Evolutionary conservation across 176 grass and related monocot genomes (phyloP).

Genomic region (Musa acuminata): DNA sequence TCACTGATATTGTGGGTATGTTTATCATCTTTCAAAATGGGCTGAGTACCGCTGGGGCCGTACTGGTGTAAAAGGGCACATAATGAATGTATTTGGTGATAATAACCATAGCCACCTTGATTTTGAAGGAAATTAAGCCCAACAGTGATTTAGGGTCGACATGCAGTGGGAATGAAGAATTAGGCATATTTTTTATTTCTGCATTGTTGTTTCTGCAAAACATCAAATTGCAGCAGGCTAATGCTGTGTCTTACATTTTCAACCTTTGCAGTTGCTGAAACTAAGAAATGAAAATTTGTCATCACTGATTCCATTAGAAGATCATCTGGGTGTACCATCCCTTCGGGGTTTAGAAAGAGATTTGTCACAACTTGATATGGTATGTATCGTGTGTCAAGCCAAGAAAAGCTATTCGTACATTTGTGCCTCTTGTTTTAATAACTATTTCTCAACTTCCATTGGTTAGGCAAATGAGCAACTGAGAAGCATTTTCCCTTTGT

Average conservation of each 20-base stretch:
- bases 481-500: conserved; percentile 61
- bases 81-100: not conserved
- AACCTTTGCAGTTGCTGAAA: conserved; percentile 63
- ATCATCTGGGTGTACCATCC: conserved; percentile 52
- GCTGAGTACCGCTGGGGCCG: no score
- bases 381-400: conserved; percentile 14
- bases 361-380: conserved; percentile 86
- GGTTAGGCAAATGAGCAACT: conserved; percentile 89
- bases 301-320: conserved; percentile 53
- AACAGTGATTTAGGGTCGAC: no score
- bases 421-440: conserved; percentile 9
- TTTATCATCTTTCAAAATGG: no score
- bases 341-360: conserved; percentile 66
- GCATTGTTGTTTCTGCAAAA: not conserved
- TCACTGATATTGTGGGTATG: no score
- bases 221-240: not conserved
- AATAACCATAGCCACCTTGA: not conserved
- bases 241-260: conserved; percentile 25
- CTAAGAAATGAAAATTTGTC: conserved; percentile 69
- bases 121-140: not conserved
- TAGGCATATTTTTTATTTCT: not conserved
- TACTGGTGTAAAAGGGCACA: no score
- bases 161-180: not conserved
- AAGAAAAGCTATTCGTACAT: not conserved
- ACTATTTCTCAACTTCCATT: conserved; percentile 6